Evolutionary conservation across 2,329 filamentous ascomycete genomes (phyloP).

Genomic region (Intubia oerlemansii): DNA sequence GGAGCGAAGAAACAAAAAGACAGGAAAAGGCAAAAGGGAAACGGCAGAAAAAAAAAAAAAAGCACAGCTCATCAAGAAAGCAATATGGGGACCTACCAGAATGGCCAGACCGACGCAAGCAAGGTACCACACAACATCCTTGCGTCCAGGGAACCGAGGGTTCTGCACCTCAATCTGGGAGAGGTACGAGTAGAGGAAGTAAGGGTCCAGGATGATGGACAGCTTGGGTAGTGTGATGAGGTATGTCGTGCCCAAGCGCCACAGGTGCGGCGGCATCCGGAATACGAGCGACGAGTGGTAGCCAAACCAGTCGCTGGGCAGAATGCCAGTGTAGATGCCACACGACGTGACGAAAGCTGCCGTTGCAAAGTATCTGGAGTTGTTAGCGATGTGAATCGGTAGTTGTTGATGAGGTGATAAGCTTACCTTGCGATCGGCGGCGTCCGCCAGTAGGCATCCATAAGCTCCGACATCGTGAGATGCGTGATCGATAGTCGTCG

Average conservation of each 20-base stretch:
- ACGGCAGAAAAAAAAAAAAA: constrained; percentile 8
- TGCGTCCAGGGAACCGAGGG: constrained; percentile 49
- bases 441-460: constrained; percentile 18
- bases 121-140: constrained; percentile 65
- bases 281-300: constrained; percentile 33
- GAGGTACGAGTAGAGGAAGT: constrained; percentile 60
- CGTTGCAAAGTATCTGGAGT: constrained; percentile 42
- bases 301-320: constrained; percentile 28
- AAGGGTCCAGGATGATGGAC: constrained; percentile 48
- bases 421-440: constrained; percentile 20
- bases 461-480: constrained; percentile 17
- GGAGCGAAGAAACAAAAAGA: too few relatives aligned
- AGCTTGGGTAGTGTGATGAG: constrained; percentile 18
- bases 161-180: constrained; percentile 52
- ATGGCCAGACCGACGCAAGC: constrained; percentile 51
- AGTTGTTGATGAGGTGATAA: neutral
- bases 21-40: neutral
- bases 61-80: constrained; percentile 4
- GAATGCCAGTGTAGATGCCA: constrained; percentile 33
- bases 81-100: constrained; percentile 45
- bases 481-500: neutral
- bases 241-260: constrained; percentile 22
- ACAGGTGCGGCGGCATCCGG: constrained; percentile 26
- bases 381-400: neutral
- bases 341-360: constrained; percentile 41